Conservation (phyloP, 768 basidiomycete species). For the Nidularia sp. region DNA sequence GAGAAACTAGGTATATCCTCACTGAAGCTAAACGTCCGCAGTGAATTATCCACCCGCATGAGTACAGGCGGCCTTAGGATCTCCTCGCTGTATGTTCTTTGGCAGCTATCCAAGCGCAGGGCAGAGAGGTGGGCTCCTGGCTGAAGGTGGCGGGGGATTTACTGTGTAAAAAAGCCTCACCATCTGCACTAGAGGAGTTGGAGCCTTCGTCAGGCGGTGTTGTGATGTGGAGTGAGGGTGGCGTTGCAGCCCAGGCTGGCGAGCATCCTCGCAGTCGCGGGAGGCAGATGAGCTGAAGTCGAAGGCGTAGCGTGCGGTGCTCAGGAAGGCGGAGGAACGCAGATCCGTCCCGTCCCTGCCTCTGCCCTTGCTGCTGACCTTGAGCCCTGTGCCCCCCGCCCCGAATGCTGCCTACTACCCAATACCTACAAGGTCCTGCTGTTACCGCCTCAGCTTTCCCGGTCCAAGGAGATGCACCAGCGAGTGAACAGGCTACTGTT, state of each 20-base stretch:
- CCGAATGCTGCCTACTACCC: constrained; percentile 6
- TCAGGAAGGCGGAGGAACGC: background rate
- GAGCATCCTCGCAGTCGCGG: background rate
- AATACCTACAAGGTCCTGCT: no score
- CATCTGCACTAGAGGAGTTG: background rate
- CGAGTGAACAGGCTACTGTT: constrained; percentile 5
- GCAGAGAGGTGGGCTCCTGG: no score
- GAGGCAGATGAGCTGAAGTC: background rate
- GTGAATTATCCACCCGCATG: background rate
- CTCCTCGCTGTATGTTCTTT: constrained; percentile 2
- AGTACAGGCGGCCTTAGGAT: background rate
- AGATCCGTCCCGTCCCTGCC: no score
- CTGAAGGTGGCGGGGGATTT: background rate
- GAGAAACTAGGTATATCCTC: background rate
- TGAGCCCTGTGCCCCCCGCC: background rate
- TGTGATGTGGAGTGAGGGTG: no score
- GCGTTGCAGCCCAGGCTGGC: background rate
- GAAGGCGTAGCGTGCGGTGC: background rate
- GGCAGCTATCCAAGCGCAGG: constrained; percentile 6
- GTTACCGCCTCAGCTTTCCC: no score
- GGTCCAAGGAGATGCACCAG: no score
- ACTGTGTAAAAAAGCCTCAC: background rate
- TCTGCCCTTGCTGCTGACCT: no score
- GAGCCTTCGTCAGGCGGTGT: background rate
- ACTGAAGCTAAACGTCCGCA: background rate